phyloP scores from a whole-genome alignment of 2,329 filamentous ascomycete genomes.

The Magnaporthiopsis rhizophila region DNA sequence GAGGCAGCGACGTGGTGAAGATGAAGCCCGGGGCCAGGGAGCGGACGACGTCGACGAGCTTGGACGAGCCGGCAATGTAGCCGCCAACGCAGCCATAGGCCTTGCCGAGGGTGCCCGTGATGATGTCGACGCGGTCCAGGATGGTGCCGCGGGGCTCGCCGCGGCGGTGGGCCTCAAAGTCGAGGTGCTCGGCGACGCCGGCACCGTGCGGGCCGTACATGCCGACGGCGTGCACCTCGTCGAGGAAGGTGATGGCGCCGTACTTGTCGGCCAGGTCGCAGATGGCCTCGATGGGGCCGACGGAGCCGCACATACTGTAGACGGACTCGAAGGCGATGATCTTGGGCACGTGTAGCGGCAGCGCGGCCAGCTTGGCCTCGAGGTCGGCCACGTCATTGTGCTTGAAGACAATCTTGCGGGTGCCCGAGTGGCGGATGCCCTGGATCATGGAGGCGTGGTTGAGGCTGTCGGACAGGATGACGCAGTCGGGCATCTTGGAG shows the following conservation, averaged over 20 bases:
- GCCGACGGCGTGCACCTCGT: conserved; percentile 97
- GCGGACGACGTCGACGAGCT: conserved; percentile 63
- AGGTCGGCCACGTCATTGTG: conserved; percentile 94
- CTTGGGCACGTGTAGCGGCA: conserved; percentile 81
- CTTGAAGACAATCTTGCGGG: conserved; percentile 97
- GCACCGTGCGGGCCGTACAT: conserved; percentile 98
- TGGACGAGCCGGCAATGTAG: conserved; percentile 86
- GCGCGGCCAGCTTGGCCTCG: conserved; percentile 81
- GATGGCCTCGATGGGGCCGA: conserved; percentile 91
- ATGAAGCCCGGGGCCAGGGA: conserved; percentile 8
- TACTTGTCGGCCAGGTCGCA: conserved; percentile 97
- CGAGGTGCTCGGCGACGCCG: conserved; percentile 93
- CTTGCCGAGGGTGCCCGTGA: conserved; percentile 94
- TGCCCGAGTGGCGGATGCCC: conserved; percentile 93
- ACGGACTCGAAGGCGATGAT: conserved; percentile 99
- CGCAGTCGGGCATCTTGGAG: conserved; percentile 91
- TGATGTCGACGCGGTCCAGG: conserved; percentile 96
- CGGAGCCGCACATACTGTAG: conserved; percentile 98
- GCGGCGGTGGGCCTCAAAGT: conserved; percentile 77
- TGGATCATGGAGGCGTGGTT: conserved; percentile 99
- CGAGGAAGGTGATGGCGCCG: conserved; percentile 91
- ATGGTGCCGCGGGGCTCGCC: conserved; percentile 73
- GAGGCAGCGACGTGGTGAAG: conserved; percentile 50
- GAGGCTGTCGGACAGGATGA: conserved; percentile 93
- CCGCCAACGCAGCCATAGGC: conserved; percentile 96